Percentiles rank a stretch among this genome's conserved stretches.
These are phyloP conservation scores for Russula sp. DNA, from an alignment of 768 basidiomycete genomes.

Conservation along the genomic window DNA sequence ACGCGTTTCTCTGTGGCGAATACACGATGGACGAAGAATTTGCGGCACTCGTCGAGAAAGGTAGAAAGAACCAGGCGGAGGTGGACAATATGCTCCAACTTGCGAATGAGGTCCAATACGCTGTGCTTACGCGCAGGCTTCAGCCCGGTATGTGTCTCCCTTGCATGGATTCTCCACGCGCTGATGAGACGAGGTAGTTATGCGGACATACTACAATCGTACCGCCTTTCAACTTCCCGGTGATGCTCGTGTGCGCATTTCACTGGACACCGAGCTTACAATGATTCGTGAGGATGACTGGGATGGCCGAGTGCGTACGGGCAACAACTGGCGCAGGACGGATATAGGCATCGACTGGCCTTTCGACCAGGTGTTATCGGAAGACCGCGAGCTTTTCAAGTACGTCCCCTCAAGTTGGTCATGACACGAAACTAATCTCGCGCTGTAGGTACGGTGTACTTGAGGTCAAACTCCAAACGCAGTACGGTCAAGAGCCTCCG, in stretches of 20 bases:
- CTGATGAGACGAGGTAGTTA: constrained; percentile 44
- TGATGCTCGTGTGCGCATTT: constrained; percentile 97
- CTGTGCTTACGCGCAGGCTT: constrained; percentile 73
- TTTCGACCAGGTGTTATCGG: constrained; percentile 64
- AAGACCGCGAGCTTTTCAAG: constrained; percentile 93
- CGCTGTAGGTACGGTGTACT: constrained; percentile 73
- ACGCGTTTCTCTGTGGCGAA: constrained; percentile 83
- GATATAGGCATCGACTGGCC: constrained; percentile 93
- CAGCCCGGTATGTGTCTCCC: constrained; percentile 57
- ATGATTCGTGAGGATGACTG: constrained; percentile 96
- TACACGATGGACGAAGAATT: constrained; percentile 94
- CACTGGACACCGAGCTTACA: constrained; percentile 92
- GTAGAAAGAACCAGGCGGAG: constrained; percentile 89
- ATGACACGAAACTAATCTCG: not conserved
- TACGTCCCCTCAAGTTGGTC: constrained; percentile 28
- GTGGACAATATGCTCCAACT: constrained; percentile 93
- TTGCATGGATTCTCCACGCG: not conserved
- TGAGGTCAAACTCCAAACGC: constrained; percentile 96
- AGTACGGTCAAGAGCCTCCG: constrained; percentile 91
- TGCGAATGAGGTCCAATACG: constrained; percentile 95
- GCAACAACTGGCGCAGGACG: constrained; percentile 88
- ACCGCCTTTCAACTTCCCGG: constrained; percentile 99
- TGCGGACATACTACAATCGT: constrained; percentile 97
- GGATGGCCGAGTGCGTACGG: constrained; percentile 73
- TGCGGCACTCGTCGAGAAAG: constrained; percentile 75